Evolutionary conservation across 768 basidiomycete species (phyloP).

Genomic region (Hysterangium stoloniferum): DNA sequence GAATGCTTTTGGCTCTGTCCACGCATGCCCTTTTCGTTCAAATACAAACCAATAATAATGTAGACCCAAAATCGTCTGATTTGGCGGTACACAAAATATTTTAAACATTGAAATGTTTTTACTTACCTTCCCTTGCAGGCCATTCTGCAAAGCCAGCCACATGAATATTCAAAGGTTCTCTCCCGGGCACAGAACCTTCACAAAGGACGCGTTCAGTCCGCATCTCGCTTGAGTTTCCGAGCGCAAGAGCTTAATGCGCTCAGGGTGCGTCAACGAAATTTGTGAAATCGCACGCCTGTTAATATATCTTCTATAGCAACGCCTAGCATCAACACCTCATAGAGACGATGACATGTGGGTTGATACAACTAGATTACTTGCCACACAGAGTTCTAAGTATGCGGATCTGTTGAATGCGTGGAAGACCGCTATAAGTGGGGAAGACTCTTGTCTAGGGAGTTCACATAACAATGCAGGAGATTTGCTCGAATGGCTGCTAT

Average conservation of each 20-base stretch:
- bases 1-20: conserved; percentile 42
- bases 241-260: conserved; percentile 25
- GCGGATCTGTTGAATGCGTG: conserved; percentile 17
- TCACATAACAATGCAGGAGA: conserved; percentile 23
- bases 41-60: conserved; percentile 14
- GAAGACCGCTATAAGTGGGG: conserved; percentile 17
- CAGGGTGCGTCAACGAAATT: conserved; percentile 15
- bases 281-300: not conserved
- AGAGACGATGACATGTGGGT: conserved; percentile 20
- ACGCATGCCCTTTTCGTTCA: conserved; percentile 39
- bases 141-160: conserved; percentile 27
- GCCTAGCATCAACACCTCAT: conserved; percentile 15
- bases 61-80: no score
- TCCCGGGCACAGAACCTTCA: conserved; percentile 24
- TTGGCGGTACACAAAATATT: no score
- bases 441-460: conserved; percentile 22
- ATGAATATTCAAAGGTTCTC: conserved; percentile 28
- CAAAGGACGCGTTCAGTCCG: conserved; percentile 31
- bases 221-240: conserved; percentile 27
- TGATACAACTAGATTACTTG: conserved; percentile 25
- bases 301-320: not conserved
- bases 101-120: not conserved
- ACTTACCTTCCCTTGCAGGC: conserved; percentile 19
- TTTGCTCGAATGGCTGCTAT: conserved; percentile 22
- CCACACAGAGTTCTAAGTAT: conserved; percentile 26